phyloP scores from a whole-genome alignment of 345 rosid genomes.

The Raphanus raphanistrum region DNA sequence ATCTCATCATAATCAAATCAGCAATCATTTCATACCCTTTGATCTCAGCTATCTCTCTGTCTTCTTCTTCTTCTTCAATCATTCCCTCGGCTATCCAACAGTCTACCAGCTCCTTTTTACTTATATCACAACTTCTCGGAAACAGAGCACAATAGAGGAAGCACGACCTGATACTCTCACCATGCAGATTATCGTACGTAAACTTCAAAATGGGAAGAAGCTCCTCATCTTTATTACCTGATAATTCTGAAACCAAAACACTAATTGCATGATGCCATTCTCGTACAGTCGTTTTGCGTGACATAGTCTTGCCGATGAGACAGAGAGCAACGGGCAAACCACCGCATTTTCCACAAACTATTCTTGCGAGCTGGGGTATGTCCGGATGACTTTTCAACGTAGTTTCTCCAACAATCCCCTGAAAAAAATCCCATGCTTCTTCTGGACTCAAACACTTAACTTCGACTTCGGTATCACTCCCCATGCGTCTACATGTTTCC shows the following conservation, averaged over 20 bases:
- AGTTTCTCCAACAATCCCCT: not conserved
- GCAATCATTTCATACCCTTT: conserved; percentile 21
- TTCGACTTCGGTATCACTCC: too few species aligned
- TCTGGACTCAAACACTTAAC: not conserved
- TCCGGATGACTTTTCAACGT: not conserved
- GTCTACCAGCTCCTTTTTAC: not conserved
- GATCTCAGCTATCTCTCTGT: conserved; percentile 18
- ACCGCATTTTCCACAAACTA: not conserved
- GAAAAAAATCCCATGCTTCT: not conserved
- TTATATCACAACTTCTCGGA: not conserved
- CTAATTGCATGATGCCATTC: not conserved
- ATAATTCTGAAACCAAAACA: not conserved
- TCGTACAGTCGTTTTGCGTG: not conserved
- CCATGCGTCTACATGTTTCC: too few species aligned
- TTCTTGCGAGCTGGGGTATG: not conserved
- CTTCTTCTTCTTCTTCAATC: not conserved
- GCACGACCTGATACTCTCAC: conserved; percentile 24
- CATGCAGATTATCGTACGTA: conserved; percentile 28
- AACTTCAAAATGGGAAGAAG: not conserved
- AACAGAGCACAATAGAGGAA: conserved; percentile 10
- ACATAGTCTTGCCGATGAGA: not conserved
- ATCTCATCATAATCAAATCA: conserved; percentile 36
- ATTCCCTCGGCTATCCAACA: not conserved
- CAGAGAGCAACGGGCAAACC: not conserved
- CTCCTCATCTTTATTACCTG: not conserved